Base-by-base conservation (phyloP, 225 moss, liverwort and hornwort genomes). In the Bryum argenteum region DNA sequence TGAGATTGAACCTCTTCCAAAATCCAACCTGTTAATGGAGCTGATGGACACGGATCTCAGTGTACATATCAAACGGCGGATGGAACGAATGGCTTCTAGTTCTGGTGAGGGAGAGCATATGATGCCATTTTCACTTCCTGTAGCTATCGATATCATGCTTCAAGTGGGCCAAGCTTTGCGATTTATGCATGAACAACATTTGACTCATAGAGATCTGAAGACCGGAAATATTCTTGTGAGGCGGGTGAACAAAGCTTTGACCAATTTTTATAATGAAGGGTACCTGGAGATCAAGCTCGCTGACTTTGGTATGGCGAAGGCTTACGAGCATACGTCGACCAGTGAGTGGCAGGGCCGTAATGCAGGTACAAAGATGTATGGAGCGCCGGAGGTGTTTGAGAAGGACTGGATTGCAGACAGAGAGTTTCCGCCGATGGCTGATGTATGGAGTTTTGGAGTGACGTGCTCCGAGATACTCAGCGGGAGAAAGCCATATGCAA, bases 371-470 rank as follows among this genome's bases (percentile, higher is more conserved):
- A n/a, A n/a, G n/a, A n/a, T n/a, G n/a, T n/a, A n/a, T n/a, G n/a
- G n/a, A n/a, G n/a, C n/a, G n/a, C n/a, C n/a, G n/a, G n/a, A n/a
- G n/a, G n/a, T n/a, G n/a, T n/a, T n/a, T n/a, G n/a, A n/a, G n/a
- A n/a, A n/a, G n/a, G n/a, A n/a, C n/a, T n/a, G n/a, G n/a, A n/a
- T n/a, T n/a, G n/a, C n/a, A n/a, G n/a, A n/a, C n/a, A n/a, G n/a
- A n/a, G n/a, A n/a, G n/a, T n/a, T n/a, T n/a, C n/a, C n/a, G n/a
- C n/a, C n/a, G n/a, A n/a, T n/a, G n/a, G n/a, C n/a, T n/a, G n/a
- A n/a, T n/a, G n/a, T n/a, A n/a, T n/a, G 69, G 69, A 69, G 43
- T 69, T 69, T 69, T 57, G 57, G 57, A 57, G 23, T 57, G 0
- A 57, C 23, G 17, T 69, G 43, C 1, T 15, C 57, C 0, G 24